Percentiles rank a stretch among this genome's conserved stretches.
Evolutionary conservation across 2,329 filamentous ascomycete species (phyloP).

Genomic region (Aureobasidium sp.): DNA sequence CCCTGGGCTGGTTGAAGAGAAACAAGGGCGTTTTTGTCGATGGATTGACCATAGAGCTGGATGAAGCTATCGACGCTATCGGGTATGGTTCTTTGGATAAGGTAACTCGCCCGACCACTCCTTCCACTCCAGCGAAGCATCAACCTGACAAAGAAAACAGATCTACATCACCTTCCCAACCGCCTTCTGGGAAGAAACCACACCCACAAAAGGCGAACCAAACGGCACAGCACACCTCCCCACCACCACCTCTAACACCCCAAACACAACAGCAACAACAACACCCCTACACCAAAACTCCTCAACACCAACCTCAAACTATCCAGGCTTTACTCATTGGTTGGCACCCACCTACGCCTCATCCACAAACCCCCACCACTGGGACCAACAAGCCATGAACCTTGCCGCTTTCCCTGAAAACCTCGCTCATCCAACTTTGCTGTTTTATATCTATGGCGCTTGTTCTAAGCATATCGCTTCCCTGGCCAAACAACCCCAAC

Average conservation of each 20-base stretch:
- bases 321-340: constrained; percentile 67
- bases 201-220: not conserved
- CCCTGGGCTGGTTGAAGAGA: constrained; percentile 45
- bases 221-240: not conserved
- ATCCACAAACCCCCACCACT: constrained; percentile 52
- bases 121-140: not conserved
- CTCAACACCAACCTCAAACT: constrained; percentile 27
- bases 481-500: constrained; percentile 26
- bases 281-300: constrained; percentile 25
- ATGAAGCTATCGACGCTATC: constrained; percentile 34
- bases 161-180: constrained; percentile 53
- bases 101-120: constrained; percentile 1
- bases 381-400: constrained; percentile 59
- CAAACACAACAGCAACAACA: constrained; percentile 31
- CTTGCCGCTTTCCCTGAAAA: constrained; percentile 55
- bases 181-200: constrained; percentile 6
- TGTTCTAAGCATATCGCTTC: constrained; percentile 48
- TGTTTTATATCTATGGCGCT: constrained; percentile 71
- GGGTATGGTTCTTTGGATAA: constrained; percentile 16
- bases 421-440: constrained; percentile 65
- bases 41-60: constrained; percentile 32
- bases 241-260: constrained; percentile 21
- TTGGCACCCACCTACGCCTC: constrained; percentile 59
- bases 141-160: constrained; percentile 16
- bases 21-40: constrained; percentile 38